Percentiles rank a stretch among this genome's conserved stretches.
phyloP scores from a whole-genome alignment of 1,284 basidiomycete genomes.

The Termitomyces sp. region DNA sequence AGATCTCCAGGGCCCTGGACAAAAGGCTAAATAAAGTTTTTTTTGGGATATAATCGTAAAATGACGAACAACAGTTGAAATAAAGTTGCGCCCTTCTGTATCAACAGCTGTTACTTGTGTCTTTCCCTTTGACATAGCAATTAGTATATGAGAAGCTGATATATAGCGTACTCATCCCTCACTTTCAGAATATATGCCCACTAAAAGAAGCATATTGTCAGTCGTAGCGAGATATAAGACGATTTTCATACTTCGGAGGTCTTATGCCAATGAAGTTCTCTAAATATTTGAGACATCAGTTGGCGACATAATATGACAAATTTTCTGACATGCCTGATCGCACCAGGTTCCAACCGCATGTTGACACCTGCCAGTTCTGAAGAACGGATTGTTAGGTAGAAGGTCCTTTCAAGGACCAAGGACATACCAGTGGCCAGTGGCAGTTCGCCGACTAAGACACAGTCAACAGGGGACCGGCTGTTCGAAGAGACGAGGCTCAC shows the following conservation, averaged over 20 bases:
- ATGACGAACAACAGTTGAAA: constrained; percentile 48
- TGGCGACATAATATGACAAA: not conserved
- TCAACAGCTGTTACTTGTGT: constrained; percentile 62
- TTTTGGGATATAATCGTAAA: not conserved
- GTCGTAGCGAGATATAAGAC: not conserved
- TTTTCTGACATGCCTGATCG: constrained; percentile 44
- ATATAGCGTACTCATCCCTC: constrained; percentile 2
- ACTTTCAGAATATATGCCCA: constrained; percentile 68
- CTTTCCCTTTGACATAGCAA: constrained; percentile 39
- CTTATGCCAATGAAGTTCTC: constrained; percentile 74
- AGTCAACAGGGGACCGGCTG: not conserved
- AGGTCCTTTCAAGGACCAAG: not conserved
- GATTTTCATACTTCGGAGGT: constrained; percentile 48
- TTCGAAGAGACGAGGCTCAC: constrained; percentile 24
- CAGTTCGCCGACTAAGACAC: constrained; percentile 45
- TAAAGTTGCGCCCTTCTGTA: constrained; percentile 55
- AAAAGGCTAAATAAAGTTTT: not conserved
- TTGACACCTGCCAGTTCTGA: constrained; percentile 62
- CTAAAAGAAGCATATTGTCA: constrained; percentile 24
- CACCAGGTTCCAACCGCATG: constrained; percentile 64
- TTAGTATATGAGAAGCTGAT: not conserved
- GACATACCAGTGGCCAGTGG: constrained; percentile 53
- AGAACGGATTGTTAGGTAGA: constrained; percentile 3
- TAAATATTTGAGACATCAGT: constrained; percentile 18
- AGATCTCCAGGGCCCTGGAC: constrained; percentile 38